Conservation (phyloP, 2,329 filamentous ascomycete genomes). For the Cercospora zeina region DNA sequence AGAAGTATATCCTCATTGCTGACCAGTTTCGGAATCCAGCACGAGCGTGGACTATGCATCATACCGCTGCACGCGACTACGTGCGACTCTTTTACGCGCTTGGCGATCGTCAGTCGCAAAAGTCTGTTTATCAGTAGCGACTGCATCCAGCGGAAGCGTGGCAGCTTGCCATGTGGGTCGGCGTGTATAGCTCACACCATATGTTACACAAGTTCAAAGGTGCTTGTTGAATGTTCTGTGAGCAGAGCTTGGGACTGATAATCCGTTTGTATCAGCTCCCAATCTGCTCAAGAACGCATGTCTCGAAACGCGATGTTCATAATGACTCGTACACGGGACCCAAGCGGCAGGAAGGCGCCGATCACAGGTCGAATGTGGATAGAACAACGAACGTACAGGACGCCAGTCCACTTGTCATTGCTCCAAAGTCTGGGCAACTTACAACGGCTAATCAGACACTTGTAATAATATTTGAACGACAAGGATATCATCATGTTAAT, state of each 20-base stretch:
- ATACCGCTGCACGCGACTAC: background rate
- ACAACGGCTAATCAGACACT: background rate
- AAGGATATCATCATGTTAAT: background rate
- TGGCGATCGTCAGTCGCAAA: background rate
- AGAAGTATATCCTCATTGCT: background rate
- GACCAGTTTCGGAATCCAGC: conserved; percentile 1
- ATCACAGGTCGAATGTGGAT: background rate
- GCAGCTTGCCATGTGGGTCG: background rate
- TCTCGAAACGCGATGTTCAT: background rate
- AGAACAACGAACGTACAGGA: background rate
- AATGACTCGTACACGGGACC: background rate
- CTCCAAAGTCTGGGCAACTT: background rate
- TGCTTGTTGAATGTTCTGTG: background rate
- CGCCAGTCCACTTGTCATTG: background rate
- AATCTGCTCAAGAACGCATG: background rate
- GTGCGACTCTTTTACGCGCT: background rate
- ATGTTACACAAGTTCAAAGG: background rate
- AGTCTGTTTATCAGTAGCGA: background rate
- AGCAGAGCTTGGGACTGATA: background rate
- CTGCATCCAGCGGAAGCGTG: background rate
- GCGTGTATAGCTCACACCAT: background rate
- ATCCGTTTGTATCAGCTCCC: background rate
- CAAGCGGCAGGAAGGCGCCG: background rate
- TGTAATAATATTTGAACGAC: background rate
- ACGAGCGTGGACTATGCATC: background rate